These are phyloP conservation scores for Stenogyne calaminthoides DNA, from an alignment of 305 asterid genomes.

Conservation along the genomic window DNA sequence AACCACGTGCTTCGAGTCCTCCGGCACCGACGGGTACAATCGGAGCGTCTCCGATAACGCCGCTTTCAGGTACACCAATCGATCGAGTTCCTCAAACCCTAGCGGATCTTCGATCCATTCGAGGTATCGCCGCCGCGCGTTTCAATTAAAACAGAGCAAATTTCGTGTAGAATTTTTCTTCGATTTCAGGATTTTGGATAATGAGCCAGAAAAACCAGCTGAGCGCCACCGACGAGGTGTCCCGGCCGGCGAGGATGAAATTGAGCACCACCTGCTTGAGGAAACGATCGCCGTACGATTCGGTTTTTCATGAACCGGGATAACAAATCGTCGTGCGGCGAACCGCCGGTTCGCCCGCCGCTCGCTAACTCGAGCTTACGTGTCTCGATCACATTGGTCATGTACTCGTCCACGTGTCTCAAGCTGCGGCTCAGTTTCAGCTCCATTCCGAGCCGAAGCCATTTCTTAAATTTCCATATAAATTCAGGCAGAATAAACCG, in stretches of 20 bases:
- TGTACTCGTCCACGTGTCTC: conserved; percentile 53
- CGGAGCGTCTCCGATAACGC: conserved; percentile 65
- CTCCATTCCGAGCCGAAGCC: conserved; percentile 68
- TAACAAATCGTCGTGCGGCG: conserved; percentile 50
- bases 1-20: conserved; percentile 63
- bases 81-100: conserved; percentile 63
- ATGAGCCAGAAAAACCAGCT: conserved; percentile 79
- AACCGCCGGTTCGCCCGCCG: conserved; percentile 41
- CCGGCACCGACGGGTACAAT: conserved; percentile 70
- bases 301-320: conserved; percentile 40
- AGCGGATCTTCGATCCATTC: conserved; percentile 22
- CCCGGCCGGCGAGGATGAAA: conserved; percentile 78
- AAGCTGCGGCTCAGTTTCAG: conserved; percentile 44
- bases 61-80: conserved; percentile 55
- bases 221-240: conserved; percentile 73
- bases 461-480: conserved; percentile 57
- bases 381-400: conserved; percentile 54
- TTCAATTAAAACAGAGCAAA: conserved; percentile 5
- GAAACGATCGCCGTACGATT: conserved; percentile 46
- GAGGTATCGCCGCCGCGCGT: conserved; percentile 18
- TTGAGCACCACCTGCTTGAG: conserved; percentile 66
- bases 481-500: conserved; percentile 59
- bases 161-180: conserved; percentile 45
- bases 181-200: conserved; percentile 44
- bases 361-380: conserved; percentile 58